Conservation (phyloP, 108 stramenopile genomes). For the Aurantiochytrium sp. region DNA sequence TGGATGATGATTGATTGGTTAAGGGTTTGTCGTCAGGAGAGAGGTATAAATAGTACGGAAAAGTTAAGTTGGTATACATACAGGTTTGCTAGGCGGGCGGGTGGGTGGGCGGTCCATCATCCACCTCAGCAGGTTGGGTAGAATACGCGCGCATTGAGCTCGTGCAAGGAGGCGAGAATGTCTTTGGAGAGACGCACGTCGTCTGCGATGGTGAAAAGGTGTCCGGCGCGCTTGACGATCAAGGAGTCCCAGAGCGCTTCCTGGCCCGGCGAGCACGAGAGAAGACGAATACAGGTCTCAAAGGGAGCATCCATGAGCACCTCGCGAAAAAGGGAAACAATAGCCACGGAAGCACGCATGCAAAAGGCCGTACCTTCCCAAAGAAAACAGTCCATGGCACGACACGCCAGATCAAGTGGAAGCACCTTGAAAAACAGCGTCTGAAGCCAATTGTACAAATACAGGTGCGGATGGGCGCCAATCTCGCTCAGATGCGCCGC, state of each 20-base stretch:
- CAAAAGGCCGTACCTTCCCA: background rate
- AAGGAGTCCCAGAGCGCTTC: background rate
- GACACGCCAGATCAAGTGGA: background rate
- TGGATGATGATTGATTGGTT: too few species aligned
- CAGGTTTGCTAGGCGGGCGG: too few species aligned
- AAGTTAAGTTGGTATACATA: too few species aligned
- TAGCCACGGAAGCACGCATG: background rate
- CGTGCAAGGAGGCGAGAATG: background rate
- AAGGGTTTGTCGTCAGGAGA: too few species aligned
- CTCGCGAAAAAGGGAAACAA: background rate
- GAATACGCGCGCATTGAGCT: background rate
- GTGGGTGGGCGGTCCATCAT: too few species aligned
- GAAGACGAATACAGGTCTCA: background rate
- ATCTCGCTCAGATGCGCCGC: background rate
- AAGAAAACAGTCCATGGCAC: background rate
- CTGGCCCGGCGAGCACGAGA: background rate
- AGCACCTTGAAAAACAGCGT: background rate
- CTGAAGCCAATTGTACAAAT: constrained; percentile 9
- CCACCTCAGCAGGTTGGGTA: background rate
- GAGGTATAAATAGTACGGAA: too few species aligned
- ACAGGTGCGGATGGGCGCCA: background rate
- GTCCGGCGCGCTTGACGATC: background rate
- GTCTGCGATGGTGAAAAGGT: background rate
- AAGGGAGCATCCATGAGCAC: background rate
- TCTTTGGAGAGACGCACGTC: background rate